Base-by-base conservation (phyloP, 2,329 filamentous ascomycete genomes). In the Paecilomyces fulvus region DNA sequence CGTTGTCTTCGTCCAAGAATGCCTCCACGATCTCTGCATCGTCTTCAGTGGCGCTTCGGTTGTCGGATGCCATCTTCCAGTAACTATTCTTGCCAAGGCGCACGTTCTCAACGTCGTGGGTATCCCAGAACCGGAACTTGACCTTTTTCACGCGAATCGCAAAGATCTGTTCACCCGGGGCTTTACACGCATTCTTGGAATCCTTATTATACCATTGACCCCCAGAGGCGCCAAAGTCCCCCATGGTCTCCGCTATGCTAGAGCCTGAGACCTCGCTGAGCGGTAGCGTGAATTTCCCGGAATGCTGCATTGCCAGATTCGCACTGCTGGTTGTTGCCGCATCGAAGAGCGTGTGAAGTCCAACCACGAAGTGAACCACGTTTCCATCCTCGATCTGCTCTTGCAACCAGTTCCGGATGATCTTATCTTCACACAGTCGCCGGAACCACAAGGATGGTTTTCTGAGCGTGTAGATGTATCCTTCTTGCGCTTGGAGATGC, bases 361-460 rank as follows among this genome's bases (percentile, higher is more conserved):
- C 51, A 20, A 53, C 31, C 28, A 53, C 51, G 20, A 53, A 53
- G 20, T 53, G 30, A 8, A 53, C 51, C 28, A 30, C 51, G 14
- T 30, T 30, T 14, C 30, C 51, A 53, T 53, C 51, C 12, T 53
- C 51, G 51, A 53, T 33, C 30, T 53, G 51, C 12, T 53, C 51
- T 37, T 53, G 23, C 20, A 53, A 23, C 51, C 51, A 53, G 5
- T 53, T 12, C 8, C 51, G 51, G 25, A 53, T 33, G 7, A 30
- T 37, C 20, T 30, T 23, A 30, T 53, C 51, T 33, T 37, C 31
- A 25, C 51, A 53, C 8, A 53, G 51, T 33, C 20, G 23, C 9
- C 30, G 25, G 25, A 53, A 53, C 25, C 28, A 37, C 12, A 23
- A 11, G 7, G 25, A 23, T 37, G 51, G 51, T 12, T 53, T 53